phyloP scores from a whole-genome alignment of 805 yeast genomes.

The Debaryomyces prosopidis region DNA sequence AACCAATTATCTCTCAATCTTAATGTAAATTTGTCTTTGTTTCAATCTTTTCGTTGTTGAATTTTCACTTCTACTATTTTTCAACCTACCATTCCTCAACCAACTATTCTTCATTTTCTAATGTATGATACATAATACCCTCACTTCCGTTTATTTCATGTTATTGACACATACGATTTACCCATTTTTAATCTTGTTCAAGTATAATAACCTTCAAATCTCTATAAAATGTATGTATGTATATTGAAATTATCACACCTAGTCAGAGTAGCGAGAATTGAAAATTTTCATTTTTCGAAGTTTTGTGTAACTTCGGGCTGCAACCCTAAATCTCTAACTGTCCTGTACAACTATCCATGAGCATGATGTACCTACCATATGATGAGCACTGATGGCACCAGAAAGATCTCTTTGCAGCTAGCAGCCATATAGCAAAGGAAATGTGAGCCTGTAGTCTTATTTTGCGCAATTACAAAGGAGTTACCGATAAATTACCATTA shows the following conservation, averaged over 20 bases:
- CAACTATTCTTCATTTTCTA: not conserved
- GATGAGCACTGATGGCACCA: no score
- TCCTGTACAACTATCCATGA: no score
- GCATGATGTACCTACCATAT: no score
- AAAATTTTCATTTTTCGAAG: conserved; percentile 2
- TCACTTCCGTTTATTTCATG: not conserved
- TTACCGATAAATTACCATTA: not conserved
- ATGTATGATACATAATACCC: not conserved
- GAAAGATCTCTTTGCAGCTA: no score
- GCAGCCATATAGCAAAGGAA: no score
- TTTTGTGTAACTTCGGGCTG: conserved; percentile 2
- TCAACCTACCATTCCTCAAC: not conserved
- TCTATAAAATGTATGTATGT: conserved; percentile 1
- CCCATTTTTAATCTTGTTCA: conserved; percentile 28
- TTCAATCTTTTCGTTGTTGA: no score
- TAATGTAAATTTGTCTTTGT: no score
- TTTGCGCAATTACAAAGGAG: not conserved
- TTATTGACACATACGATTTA: conserved; percentile 35
- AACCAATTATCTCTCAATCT: no score
- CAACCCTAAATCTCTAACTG: not conserved
- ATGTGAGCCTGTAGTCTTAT: not conserved
- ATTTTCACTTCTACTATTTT: not conserved
- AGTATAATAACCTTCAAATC: conserved; percentile 5
- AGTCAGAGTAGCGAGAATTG: conserved; percentile 1
- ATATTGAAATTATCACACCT: conserved; percentile 4